A percentile compares a stretch with the other conserved stretches of the same genome.
phyloP scores from a whole-genome alignment of 495 filamentous ascomycete species.

The Thermochaetoides thermophila region DNA sequence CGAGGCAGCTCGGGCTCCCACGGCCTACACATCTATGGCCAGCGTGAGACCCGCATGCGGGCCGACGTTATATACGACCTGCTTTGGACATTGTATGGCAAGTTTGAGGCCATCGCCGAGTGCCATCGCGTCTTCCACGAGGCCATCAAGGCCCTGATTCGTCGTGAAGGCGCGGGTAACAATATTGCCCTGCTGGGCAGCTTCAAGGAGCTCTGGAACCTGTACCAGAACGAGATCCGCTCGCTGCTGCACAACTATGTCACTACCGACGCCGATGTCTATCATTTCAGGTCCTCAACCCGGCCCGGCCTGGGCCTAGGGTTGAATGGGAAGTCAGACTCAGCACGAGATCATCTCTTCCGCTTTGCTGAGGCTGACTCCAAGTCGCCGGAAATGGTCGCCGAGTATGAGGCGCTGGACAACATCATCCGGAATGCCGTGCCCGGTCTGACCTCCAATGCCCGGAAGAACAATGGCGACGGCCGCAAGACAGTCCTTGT shows the following conservation, averaged over 20 bases:
- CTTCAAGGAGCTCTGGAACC: slow-evolving; percentile 89
- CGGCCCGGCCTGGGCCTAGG: slow-evolving; percentile 22
- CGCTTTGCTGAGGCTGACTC: slow-evolving; percentile 73
- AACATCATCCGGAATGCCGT: slow-evolving; percentile 81
- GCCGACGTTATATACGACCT: slow-evolving; percentile 78
- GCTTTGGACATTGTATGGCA: slow-evolving; percentile 82
- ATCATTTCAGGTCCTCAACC: slow-evolving; percentile 34
- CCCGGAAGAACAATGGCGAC: slow-evolving; percentile 41
- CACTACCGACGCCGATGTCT: slow-evolving; percentile 73
- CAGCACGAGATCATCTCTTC: slow-evolving; percentile 70
- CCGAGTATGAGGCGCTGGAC: slow-evolving; percentile 82
- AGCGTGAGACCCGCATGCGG: slow-evolving; percentile 52
- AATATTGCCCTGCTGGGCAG: slow-evolving; percentile 51
- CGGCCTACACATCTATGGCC: slow-evolving; percentile 48
- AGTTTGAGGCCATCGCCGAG: slow-evolving; percentile 93
- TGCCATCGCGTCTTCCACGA: slow-evolving; percentile 90
- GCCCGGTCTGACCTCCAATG: slow-evolving; percentile 76
- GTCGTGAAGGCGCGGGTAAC: slow-evolving; percentile 52
- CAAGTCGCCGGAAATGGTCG: slow-evolving; percentile 55
- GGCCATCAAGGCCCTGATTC: slow-evolving; percentile 64
- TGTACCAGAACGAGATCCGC: slow-evolving; percentile 61
- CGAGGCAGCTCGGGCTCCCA: slow-evolving; percentile 40
- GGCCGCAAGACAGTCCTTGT: slow-evolving; percentile 27
- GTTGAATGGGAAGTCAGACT: slow-evolving; percentile 39
- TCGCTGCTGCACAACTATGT: slow-evolving; percentile 93